Evolutionary conservation across 768 basidiomycete genomes (phyloP), one percentile per base, ranked within the genome.

Genomic region (Lyophyllum shimeji): DNA sequence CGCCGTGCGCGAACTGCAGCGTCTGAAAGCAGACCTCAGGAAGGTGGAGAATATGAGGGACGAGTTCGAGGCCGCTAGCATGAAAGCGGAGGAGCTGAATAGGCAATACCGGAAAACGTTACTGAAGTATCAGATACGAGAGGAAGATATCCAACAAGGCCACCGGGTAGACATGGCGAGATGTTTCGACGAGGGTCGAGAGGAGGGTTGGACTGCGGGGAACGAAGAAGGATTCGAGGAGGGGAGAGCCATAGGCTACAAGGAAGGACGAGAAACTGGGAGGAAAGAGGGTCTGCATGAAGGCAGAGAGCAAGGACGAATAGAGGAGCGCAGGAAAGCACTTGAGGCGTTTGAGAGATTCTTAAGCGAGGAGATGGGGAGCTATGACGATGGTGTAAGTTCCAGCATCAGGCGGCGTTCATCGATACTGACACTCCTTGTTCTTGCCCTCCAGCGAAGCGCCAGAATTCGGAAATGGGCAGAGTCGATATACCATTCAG

Each of bases 261-360:
- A 60, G 24, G 71, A 71, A 39, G 81, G 82, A 0, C 69, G 74
- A 57, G 71, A 67, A 54, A 79, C 68, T 25, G 78, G 81, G 2
- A 69, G 74, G 59, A 71, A 67, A 18, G 53, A 58, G 43, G 56
- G 56, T 6, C 17, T 58, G 8, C n/a, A 20, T 23, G 71, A 80
- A 53, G 83, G 82, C 0, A 60, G 69, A 46, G 71, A 71, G 44
- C 67, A 70, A 31, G 81, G 82, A 0, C 69, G 74, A 57, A 72
- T 67, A 52, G 80, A 82, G 60, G 84, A 84, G 66, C 77, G 82
- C 27, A 68, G 70, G 44, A 77, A 76, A 58, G 85, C 83, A 0
- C 56, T 84, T 24, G 77, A 80, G 48, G 82, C 82, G 8, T 84
- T 87, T 69, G 82, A 87, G 65, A 73, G 73, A 37, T 82, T 84